Evolutionary conservation across 164 flowering plant genomes (phyloP), one percentile per base, ranked within the genome.

Genomic region (Nymphaea colorata): DNA sequence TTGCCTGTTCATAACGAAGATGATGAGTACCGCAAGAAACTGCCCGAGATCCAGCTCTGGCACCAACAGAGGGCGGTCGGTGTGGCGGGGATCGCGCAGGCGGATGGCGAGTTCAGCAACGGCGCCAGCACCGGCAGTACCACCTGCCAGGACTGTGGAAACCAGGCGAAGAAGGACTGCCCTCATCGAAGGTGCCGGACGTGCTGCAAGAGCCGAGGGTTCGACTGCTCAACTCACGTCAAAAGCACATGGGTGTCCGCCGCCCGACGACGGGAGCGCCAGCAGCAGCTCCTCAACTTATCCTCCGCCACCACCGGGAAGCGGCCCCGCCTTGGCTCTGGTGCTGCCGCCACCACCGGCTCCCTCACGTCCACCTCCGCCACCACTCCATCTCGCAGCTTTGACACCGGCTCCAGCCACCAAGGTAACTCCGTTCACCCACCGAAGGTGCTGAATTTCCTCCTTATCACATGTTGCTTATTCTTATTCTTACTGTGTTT

Each of bases 311-410:
- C 14, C 57, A 15, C 12, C 12, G 42, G 12, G 41, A 61, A 61
- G 41, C 11, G 17, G 41, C 10, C 64, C 7, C 42, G 64, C 44
- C 87, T 91, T 65, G 57, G 57, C 15, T 8, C 14, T 15, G 66
- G 85, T 16, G 51, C 79, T 12, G 87, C 91, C 0, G 86, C 85
- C 47, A 82, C 86, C 8, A 80, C 86, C 3, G 86, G 87, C 44
- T 93, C 98, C 6, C 93, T 86, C 66, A 93, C 98, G 59, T 93
- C 97, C 8, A 91, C 90, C 69, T 91, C 98, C 12, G 90, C 87
- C 57, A 84, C 78, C 44, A 91, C 96, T n/a, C 92, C 93, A 2
- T 91, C 95, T 0, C 69, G 91, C 68, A 90, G 97, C 85, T 90
- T 83, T 62, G 98, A 90, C 47, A 87, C 96, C 14, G 81, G 85